Conservation (phyloP, 164 flowering plant genomes). For the Santalum album region DNA sequence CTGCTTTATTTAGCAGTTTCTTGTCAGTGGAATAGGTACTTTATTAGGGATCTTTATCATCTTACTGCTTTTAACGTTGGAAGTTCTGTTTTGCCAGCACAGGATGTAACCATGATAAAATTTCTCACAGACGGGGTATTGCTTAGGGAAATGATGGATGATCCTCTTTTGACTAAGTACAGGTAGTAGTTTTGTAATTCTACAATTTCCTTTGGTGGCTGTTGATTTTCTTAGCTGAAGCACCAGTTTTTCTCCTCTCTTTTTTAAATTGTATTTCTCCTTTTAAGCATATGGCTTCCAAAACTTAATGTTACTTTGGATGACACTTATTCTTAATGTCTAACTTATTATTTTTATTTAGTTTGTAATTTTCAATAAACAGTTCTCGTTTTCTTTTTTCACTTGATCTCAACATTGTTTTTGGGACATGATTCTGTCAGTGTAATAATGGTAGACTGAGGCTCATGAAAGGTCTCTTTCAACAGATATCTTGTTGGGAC, state of each 20-base stretch:
- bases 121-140: conserved; percentile 95
- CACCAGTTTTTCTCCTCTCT: neutral
- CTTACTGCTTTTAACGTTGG: conserved; percentile 1
- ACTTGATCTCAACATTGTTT: too few species aligned
- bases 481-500: conserved; percentile 86
- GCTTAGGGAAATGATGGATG: conserved; percentile 98
- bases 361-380: too few species aligned
- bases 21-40: neutral
- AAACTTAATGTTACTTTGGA: too few species aligned
- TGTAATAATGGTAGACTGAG: conserved; percentile 98
- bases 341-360: too few species aligned
- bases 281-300: neutral
- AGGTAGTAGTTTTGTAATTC: conserved; percentile 32
- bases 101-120: conserved; percentile 71
- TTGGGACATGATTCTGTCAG: conserved; percentile 27
- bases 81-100: conserved; percentile 22
- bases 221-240: neutral
- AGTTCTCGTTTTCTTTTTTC: neutral
- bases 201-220: neutral
- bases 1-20: neutral
- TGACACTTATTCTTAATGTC: too few species aligned
- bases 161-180: conserved; percentile 92
- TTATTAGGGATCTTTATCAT: neutral
- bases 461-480: conserved; percentile 96
- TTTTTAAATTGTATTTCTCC: neutral